A percentile compares a stretch with the other conserved stretches of the same genome.
Conservation (phyloP, 805 yeast genomes). For the Yarrowia yakushimensis region DNA sequence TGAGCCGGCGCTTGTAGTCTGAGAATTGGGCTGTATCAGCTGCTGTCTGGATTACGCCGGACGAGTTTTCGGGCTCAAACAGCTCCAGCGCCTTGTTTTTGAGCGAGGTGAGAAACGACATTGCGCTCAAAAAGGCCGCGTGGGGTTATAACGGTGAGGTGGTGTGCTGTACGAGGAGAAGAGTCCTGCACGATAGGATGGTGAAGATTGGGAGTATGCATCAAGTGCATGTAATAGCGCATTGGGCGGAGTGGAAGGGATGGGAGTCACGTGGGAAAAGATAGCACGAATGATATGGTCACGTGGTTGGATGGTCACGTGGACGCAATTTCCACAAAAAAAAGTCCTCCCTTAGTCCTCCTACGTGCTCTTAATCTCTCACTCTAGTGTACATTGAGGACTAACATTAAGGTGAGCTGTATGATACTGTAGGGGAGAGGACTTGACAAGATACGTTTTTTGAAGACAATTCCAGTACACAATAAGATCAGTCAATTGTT, state of each 20-base stretch:
- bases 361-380: too few relatives aligned
- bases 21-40: constrained; percentile 27
- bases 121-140: constrained; percentile 28
- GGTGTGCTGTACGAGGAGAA: background rate
- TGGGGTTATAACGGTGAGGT: background rate
- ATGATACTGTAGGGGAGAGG: too few relatives aligned
- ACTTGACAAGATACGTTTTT: too few relatives aligned
- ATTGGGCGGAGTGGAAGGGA: too few relatives aligned
- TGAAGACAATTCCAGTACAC: too few relatives aligned
- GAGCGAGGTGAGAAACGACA: constrained; percentile 48
- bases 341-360: too few relatives aligned
- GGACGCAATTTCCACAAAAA: too few relatives aligned
- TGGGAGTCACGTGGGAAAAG: background rate
- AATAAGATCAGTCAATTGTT: too few relatives aligned
- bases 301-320: too few relatives aligned
- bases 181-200: constrained; percentile 6
- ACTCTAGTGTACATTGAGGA: too few relatives aligned
- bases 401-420: too few relatives aligned
- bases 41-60: constrained; percentile 22
- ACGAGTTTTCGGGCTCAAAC: constrained; percentile 38
- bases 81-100: constrained; percentile 47
- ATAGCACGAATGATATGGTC: too few relatives aligned
- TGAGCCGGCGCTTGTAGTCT: constrained; percentile 42
- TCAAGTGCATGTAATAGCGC: background rate
- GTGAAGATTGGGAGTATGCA: constrained; percentile 3